A percentile compares a stretch with the other conserved stretches of the same genome.
These are phyloP conservation scores for Protomyces inouyei DNA, from an alignment of 1,139 yeast species.

Conservation along the genomic window DNA sequence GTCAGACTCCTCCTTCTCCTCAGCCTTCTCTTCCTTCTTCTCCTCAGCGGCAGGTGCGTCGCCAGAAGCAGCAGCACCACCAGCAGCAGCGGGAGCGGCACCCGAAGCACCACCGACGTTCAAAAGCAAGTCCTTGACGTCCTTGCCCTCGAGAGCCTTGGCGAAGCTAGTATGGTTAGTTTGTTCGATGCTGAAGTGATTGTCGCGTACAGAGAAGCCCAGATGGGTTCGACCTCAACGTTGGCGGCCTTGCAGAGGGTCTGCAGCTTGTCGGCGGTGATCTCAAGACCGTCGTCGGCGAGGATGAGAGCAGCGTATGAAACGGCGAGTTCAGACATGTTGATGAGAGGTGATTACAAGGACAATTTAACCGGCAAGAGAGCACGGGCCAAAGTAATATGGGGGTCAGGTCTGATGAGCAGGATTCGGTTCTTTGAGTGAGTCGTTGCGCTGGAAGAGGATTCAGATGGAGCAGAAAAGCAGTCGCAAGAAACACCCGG, in stretches of 20 bases:
- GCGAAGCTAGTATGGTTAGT: conserved; percentile 49
- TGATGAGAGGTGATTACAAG: background rate
- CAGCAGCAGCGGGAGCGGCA: conserved; percentile 54
- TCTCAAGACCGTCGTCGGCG: conserved; percentile 29
- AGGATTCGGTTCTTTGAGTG: background rate
- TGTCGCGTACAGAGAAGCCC: conserved; percentile 62
- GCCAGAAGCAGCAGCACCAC: conserved; percentile 42
- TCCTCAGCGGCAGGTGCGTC: conserved; percentile 59
- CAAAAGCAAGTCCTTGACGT: conserved; percentile 84
- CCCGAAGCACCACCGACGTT: conserved; percentile 72
- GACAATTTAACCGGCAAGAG: conserved; percentile 2
- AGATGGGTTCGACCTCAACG: conserved; percentile 69
- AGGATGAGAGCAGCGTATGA: conserved; percentile 30
- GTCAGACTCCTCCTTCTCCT: conserved; percentile 60
- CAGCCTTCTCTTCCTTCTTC: conserved; percentile 38
- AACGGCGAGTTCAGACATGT: conserved; percentile 22
- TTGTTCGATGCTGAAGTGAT: conserved; percentile 34
- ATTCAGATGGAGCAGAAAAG: background rate
- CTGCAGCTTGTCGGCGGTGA: conserved; percentile 70
- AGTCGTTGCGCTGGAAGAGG: no score
- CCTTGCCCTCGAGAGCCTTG: conserved; percentile 94
- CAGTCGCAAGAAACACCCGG: background rate
- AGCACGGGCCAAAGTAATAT: conserved; percentile 1
- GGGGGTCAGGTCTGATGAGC: background rate
- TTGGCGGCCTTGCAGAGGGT: conserved; percentile 86